Percentiles rank a stretch among this genome's conserved stretches.
Evolutionary conservation across 768 basidiomycete species (phyloP).

Genomic region (Boletellus sp.): DNA sequence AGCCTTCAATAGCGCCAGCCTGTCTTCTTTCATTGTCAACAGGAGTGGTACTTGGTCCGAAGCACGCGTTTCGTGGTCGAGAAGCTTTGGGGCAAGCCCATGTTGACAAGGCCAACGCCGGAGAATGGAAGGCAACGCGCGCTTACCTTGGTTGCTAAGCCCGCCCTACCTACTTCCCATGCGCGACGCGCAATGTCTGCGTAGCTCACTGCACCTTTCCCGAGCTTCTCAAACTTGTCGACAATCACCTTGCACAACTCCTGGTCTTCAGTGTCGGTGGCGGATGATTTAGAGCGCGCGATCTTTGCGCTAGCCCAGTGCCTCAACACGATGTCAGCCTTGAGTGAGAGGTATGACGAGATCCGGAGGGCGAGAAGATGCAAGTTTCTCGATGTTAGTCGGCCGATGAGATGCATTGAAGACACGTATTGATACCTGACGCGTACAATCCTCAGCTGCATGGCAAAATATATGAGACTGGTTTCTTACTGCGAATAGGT

Average conservation of each 20-base stretch:
- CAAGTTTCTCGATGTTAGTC: conserved; percentile 81
- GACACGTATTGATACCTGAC: conserved; percentile 78
- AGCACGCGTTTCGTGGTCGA: conserved; percentile 87
- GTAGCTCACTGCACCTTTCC: conserved; percentile 78
- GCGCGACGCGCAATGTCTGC: conserved; percentile 93
- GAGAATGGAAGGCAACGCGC: not conserved
- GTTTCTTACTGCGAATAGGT: conserved; percentile 80
- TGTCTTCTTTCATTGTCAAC: conserved; percentile 91
- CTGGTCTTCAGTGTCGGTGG: conserved; percentile 66
- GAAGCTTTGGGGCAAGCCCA: conserved; percentile 45
- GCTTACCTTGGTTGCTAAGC: conserved; percentile 78
- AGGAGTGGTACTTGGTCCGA: conserved; percentile 94
- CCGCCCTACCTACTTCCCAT: conserved; percentile 81
- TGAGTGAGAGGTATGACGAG: conserved; percentile 76
- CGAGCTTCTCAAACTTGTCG: conserved; percentile 82
- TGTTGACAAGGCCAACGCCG: not conserved
- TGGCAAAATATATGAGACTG: not conserved
- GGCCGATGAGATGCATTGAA: conserved; percentile 73
- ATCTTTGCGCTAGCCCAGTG: conserved; percentile 98
- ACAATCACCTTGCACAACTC: conserved; percentile 81
- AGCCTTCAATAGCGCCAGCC: conserved; percentile 80
- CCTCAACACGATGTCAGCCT: conserved; percentile 82
- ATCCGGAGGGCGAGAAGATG: conserved; percentile 92
- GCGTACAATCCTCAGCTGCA: conserved; percentile 2
- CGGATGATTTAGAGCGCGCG: conserved; percentile 58